A percentile compares a stretch with the other conserved stretches of the same genome.
Conservation (phyloP, 106 monocot genomes). For the Xerophyta viscosa region DNA sequence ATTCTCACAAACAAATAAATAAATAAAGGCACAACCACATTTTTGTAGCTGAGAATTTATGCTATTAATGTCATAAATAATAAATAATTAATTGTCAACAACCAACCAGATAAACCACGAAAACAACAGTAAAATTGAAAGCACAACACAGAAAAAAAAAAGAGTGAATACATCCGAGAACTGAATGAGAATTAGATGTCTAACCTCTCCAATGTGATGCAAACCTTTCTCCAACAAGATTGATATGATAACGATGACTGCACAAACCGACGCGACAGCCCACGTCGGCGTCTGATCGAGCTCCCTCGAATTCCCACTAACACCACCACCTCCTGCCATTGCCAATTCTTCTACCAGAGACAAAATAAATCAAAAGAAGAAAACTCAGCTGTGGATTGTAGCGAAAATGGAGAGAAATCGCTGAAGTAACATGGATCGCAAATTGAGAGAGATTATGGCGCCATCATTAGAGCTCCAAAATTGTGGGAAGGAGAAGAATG, state of each 20-base stretch:
- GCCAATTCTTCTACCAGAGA: background rate
- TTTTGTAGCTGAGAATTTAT: too few species aligned
- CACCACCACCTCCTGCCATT: constrained; percentile 42
- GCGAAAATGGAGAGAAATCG: background rate
- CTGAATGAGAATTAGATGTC: background rate
- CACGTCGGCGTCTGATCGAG: constrained; percentile 87
- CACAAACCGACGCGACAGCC: constrained; percentile 78
- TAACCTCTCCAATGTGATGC: constrained; percentile 60
- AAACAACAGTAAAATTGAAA: too few species aligned
- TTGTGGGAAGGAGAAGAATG: background rate
- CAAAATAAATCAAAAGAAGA: background rate
- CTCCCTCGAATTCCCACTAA: constrained; percentile 25
- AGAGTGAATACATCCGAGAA: too few species aligned
- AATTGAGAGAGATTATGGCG: too few species aligned
- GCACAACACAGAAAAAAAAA: too few species aligned
- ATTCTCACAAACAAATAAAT: too few species aligned
- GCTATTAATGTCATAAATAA: too few species aligned
- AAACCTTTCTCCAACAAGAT: constrained; percentile 63
- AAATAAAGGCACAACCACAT: too few species aligned
- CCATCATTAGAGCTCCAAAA: background rate
- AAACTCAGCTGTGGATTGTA: background rate
- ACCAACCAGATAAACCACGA: too few species aligned
- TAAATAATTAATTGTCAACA: too few species aligned
- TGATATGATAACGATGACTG: constrained; percentile 65
- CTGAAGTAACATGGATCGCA: background rate